These are phyloP conservation scores for Quercus glauca DNA, from an alignment of 306 rosid genomes.

Conservation along the genomic window DNA sequence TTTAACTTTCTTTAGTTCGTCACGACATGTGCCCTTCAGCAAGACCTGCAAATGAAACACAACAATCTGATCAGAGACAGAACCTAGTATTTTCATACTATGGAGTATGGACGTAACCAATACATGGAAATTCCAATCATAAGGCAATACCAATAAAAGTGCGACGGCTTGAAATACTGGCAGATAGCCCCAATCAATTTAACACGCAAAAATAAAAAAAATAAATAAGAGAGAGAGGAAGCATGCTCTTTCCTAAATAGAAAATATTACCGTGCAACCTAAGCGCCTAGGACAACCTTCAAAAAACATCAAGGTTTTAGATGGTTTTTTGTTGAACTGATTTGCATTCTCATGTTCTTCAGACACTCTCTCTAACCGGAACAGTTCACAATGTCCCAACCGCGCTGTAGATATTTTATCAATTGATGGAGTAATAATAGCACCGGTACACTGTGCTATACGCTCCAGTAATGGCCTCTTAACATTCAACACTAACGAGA, in stretches of 20 bases:
- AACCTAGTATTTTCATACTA: not conserved
- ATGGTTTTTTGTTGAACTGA: constrained; percentile 67
- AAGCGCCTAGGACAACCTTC: constrained; percentile 97
- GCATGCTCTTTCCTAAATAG: not conserved
- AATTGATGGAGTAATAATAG: constrained; percentile 70
- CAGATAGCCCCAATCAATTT: constrained; percentile 5
- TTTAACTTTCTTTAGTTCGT: constrained; percentile 89
- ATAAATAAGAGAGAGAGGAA: not conserved
- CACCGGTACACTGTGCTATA: constrained; percentile 90
- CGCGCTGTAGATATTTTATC: constrained; percentile 63
- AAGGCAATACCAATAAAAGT: not conserved
- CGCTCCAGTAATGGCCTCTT: constrained; percentile 87
- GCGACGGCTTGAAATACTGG: not conserved
- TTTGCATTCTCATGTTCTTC: constrained; percentile 68
- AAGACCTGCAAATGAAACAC: constrained; percentile 61
- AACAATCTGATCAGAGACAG: constrained; percentile 29
- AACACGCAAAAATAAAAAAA: not conserved
- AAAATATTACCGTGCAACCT: constrained; percentile 81
- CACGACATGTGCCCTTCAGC: constrained; percentile 75
- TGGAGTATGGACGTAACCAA: not conserved
- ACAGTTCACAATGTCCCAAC: constrained; percentile 87
- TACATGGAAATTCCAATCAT: constrained; percentile 2
- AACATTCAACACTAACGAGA: constrained; percentile 92
- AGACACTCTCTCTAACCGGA: constrained; percentile 65
- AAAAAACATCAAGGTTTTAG: constrained; percentile 92